These are phyloP conservation scores for Artemisia tridentata DNA, from an alignment of 129 eudicot species.

Conservation along the genomic window DNA sequence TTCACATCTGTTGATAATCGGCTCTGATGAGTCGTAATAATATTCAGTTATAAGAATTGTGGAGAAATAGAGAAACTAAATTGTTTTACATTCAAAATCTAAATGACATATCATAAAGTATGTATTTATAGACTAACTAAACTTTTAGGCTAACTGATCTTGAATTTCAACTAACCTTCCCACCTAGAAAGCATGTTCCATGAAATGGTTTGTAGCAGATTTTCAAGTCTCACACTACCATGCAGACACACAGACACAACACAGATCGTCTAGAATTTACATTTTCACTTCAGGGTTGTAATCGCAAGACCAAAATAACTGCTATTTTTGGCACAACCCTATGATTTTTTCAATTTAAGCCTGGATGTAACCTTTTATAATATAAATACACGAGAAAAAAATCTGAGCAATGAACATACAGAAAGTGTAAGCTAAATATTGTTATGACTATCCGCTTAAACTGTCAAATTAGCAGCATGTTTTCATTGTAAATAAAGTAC, in stretches of 20 bases:
- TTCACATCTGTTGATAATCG: not conserved
- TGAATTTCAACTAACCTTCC: not conserved
- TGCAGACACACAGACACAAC: not conserved
- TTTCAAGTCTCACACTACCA: not conserved
- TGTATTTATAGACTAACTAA: too few relatives aligned
- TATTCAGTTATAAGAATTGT: not conserved
- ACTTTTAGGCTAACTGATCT: too few relatives aligned
- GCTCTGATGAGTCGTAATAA: not conserved
- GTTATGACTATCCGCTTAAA: not conserved
- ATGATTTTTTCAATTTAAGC: too few relatives aligned
- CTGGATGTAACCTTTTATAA: too few relatives aligned
- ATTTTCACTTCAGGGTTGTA: not conserved
- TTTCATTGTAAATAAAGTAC: not conserved
- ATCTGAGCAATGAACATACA: not conserved
- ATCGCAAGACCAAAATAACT: not conserved
- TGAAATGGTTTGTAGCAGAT: not conserved
- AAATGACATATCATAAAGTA: too few relatives aligned
- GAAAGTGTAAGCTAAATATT: slow-evolving; percentile 2
- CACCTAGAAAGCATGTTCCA: not conserved
- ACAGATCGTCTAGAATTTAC: not conserved
- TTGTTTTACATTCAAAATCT: too few relatives aligned
- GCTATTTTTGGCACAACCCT: too few relatives aligned
- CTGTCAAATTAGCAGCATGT: not conserved
- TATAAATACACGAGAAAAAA: not conserved
- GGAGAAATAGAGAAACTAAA: too few relatives aligned